phyloP scores from a whole-genome alignment of 1,284 basidiomycete genomes.

The Pulveroboletus sp. region DNA sequence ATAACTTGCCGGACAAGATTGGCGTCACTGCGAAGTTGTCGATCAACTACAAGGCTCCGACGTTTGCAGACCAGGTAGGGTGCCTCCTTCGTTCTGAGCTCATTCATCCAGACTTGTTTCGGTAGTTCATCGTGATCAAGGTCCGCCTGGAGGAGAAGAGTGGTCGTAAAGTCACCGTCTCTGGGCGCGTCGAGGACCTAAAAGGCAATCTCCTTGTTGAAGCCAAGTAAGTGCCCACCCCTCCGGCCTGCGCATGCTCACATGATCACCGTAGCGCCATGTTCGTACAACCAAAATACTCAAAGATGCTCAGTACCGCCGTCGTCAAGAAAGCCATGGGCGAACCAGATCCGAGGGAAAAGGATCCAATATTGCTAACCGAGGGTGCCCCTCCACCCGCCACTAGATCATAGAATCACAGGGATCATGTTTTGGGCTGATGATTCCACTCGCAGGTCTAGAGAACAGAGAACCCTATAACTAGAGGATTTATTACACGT shows the following conservation, averaged over 20 bases:
- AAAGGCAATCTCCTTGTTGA: slow-evolving; percentile 80
- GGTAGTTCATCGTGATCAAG: slow-evolving; percentile 71
- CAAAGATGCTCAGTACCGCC: slow-evolving; percentile 63
- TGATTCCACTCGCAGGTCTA: background rate
- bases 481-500: background rate
- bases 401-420: slow-evolving; percentile 28
- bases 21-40: slow-evolving; percentile 89
- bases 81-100: background rate
- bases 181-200: slow-evolving; percentile 74
- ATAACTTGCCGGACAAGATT: slow-evolving; percentile 83
- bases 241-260: background rate
- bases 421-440: background rate
- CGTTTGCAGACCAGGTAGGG: slow-evolving; percentile 78
- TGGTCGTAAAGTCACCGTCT: slow-evolving; percentile 78
- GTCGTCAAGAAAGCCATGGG: slow-evolving; percentile 52
- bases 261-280: slow-evolving; percentile 49
- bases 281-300: slow-evolving; percentile 85
- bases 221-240: slow-evolving; percentile 64
- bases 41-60: slow-evolving; percentile 79
- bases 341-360: slow-evolving; percentile 38
- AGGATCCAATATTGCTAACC: slow-evolving; percentile 26
- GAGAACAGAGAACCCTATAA: slow-evolving; percentile 4
- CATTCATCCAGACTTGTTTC: slow-evolving; percentile 2
- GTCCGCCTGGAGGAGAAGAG: slow-evolving; percentile 63
- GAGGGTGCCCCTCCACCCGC: slow-evolving; percentile 32